These are phyloP conservation scores for Parmelia sp. DNA, from an alignment of 495 filamentous ascomycete genomes.

Conservation along the genomic window DNA sequence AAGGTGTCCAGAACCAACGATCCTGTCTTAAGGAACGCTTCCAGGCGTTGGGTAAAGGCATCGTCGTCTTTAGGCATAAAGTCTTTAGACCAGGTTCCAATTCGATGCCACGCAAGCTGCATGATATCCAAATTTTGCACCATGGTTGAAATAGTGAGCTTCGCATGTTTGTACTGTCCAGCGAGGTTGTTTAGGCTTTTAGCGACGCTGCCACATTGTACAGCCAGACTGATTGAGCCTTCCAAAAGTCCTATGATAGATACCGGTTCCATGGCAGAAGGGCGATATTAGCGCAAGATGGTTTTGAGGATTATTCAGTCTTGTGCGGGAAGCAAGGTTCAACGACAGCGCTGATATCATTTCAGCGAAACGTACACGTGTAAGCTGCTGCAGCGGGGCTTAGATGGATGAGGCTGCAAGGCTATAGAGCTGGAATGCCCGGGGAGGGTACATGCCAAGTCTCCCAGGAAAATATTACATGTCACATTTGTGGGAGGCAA, in stretches of 20 bases:
- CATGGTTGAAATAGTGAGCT: slow-evolving; percentile 38
- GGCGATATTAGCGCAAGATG: too few relatives aligned
- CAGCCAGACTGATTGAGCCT: slow-evolving; percentile 1
- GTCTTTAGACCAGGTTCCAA: slow-evolving; percentile 34
- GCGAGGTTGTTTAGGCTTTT: not conserved
- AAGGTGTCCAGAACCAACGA: slow-evolving; percentile 36
- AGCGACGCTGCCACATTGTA: slow-evolving; percentile 8
- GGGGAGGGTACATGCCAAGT: too few relatives aligned
- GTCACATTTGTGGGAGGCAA: too few relatives aligned
- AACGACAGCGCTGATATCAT: too few relatives aligned
- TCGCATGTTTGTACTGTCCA: slow-evolving; percentile 37
- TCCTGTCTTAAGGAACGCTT: slow-evolving; percentile 37
- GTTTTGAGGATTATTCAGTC: too few relatives aligned
- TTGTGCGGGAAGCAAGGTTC: too few relatives aligned
- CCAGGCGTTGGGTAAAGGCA: slow-evolving; percentile 32
- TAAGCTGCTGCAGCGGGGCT: too few relatives aligned
- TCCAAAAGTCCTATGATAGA: not conserved
- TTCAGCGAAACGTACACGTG: too few relatives aligned
- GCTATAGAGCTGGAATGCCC: too few relatives aligned
- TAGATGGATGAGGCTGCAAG: too few relatives aligned
- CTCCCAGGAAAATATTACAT: too few relatives aligned
- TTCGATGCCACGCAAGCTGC: slow-evolving; percentile 34
- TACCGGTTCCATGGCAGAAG: slow-evolving; percentile 7
- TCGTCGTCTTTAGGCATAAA: slow-evolving; percentile 15
- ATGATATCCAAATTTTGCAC: slow-evolving; percentile 37